A percentile compares a stretch with the other conserved stretches of the same genome.
Conservation (phyloP, 768 basidiomycete species). For the Suillus bovinus region DNA sequence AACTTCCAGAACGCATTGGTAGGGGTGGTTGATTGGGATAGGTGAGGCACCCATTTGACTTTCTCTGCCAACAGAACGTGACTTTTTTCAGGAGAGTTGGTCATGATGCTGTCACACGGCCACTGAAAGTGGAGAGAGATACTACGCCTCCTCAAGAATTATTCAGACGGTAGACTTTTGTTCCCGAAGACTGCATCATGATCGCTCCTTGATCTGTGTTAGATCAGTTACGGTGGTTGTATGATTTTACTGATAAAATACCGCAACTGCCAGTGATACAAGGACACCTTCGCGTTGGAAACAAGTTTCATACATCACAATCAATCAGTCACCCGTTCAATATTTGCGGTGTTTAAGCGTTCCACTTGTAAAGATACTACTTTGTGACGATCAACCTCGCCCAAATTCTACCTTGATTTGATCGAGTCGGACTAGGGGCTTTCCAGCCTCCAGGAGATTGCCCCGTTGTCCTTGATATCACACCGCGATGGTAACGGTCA, state of each 20-base stretch:
- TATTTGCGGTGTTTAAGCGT: not conserved
- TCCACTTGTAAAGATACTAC: not conserved
- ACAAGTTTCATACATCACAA: not conserved
- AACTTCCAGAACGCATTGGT: not conserved
- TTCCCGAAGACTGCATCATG: not conserved
- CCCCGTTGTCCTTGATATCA: not conserved
- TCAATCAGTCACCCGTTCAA: not conserved
- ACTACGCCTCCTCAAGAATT: not conserved
- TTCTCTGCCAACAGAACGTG: not conserved
- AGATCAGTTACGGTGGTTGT: not conserved
- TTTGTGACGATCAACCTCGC: not conserved
- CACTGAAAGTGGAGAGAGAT: constrained; percentile 1
- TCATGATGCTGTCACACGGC: not conserved
- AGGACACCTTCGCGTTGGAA: not conserved
- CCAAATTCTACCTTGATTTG: not conserved
- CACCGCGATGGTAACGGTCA: not conserved
- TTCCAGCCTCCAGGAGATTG: not conserved
- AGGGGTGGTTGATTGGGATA: not conserved
- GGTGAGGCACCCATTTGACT: not conserved
- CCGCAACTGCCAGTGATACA: not conserved
- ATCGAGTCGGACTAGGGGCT: not conserved
- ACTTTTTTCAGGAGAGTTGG: not conserved
- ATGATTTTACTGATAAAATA: not conserved
- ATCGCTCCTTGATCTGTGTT: not conserved
- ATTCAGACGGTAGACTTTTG: not conserved